Evolutionary conservation across 371 early-diverging fungal genomes (phyloP).

Genomic region (Nematocida displodere): DNA sequence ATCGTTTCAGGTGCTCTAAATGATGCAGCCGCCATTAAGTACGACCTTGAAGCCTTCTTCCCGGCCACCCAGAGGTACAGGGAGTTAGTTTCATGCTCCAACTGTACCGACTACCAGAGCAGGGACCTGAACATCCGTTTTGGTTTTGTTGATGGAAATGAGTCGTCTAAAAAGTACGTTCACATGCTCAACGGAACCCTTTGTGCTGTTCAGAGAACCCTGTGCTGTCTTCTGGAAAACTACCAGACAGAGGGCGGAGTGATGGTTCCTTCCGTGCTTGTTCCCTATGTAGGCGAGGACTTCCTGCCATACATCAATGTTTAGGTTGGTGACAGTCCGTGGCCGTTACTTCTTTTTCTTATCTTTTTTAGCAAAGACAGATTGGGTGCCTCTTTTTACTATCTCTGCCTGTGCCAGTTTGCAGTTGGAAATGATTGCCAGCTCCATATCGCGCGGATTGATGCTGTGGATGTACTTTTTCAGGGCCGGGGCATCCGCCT

Average conservation of each 20-base stretch:
- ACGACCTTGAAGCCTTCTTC: constrained; percentile 98
- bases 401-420: constrained; percentile 46
- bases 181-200: constrained; percentile 97
- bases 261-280: constrained; percentile 68
- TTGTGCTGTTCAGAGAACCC: constrained; percentile 89
- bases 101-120: constrained; percentile 97
- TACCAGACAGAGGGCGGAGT: constrained; percentile 76
- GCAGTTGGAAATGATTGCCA: constrained; percentile 25
- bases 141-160: constrained; percentile 76
- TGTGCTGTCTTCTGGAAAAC: constrained; percentile 94
- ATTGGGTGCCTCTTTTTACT: constrained; percentile 21
- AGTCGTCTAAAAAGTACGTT: constrained; percentile 77
- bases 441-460: constrained; percentile 47
- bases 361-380: constrained; percentile 29
- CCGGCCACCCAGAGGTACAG: constrained; percentile 79
- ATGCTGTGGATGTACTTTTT: constrained; percentile 37
- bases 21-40: constrained; percentile 98
- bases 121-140: constrained; percentile 88
- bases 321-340: neutral
- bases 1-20: constrained; percentile 95
- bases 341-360: constrained; percentile 27
- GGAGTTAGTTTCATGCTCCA: constrained; percentile 96
- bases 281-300: constrained; percentile 54
- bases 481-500: neutral
- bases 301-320: constrained; percentile 38